phyloP scores from a whole-genome alignment of 1,284 basidiomycete species.

The Chondrostereum purpureum region DNA sequence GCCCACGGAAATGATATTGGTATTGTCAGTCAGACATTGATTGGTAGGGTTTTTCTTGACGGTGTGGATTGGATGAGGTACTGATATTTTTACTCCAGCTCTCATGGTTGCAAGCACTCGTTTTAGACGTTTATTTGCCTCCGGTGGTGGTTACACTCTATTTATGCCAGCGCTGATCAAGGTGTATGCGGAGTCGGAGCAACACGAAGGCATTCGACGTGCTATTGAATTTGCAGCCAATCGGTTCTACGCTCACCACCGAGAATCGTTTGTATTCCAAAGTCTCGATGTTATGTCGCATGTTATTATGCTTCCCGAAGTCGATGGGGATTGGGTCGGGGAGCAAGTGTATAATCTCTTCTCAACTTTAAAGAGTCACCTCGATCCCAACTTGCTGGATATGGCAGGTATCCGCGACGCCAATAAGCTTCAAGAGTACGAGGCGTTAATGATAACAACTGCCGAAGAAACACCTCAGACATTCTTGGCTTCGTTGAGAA shows the following conservation, averaged over 20 bases:
- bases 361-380: slow-evolving; percentile 40
- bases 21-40: slow-evolving; percentile 64
- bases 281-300: slow-evolving; percentile 58
- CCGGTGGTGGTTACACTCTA: slow-evolving; percentile 63
- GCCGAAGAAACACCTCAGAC: slow-evolving; percentile 63
- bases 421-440: slow-evolving; percentile 64
- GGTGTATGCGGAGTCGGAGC: slow-evolving; percentile 55
- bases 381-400: slow-evolving; percentile 38
- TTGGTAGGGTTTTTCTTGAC: slow-evolving; percentile 40
- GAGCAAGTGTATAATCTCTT: slow-evolving; percentile 49
- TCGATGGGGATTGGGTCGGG: slow-evolving; percentile 45
- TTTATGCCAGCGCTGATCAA: slow-evolving; percentile 69
- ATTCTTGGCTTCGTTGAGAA: slow-evolving; percentile 51
- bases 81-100: slow-evolving; percentile 24
- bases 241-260: slow-evolving; percentile 71
- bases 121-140: slow-evolving; percentile 68
- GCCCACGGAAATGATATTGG: slow-evolving; percentile 66
- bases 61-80: no score
- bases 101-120: slow-evolving; percentile 72
- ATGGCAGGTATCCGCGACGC: slow-evolving; percentile 62
- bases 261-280: slow-evolving; percentile 74
- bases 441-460: slow-evolving; percentile 62
- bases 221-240: slow-evolving; percentile 70
- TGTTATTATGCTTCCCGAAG: slow-evolving; percentile 41
- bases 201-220: slow-evolving; percentile 47